Evolutionary conservation across 129 eudicot species (phyloP), one percentile per base, ranked within the genome.

Genomic region (Lactuca sativa): DNA sequence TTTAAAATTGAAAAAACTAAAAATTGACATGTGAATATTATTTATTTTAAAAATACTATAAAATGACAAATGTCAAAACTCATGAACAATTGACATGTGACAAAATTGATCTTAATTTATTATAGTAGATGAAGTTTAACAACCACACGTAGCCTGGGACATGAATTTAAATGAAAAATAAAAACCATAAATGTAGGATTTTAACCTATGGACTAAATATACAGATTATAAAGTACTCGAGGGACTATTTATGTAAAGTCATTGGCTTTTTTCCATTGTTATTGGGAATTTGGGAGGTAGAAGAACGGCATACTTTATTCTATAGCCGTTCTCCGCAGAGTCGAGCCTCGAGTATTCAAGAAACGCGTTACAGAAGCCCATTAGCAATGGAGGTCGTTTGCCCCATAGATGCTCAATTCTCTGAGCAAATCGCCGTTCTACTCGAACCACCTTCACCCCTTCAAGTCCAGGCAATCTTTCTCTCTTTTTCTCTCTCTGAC

Each of bases 371-470:
- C 32, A 62, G 67, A 62, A 61, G 5, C 17, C 66, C 51, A 16
- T 40, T 44, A 33, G 34, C 18, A 15, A 76, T 76, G 80, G 80
- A 76, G 58, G 74, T 77, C 52, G 15, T 71, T 48, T 89, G 89
- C 69, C 78, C 86, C 15, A 75, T 89, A 48, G 95, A 85, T 64
- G 65, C 82, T 9, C 82, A 77, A 13, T 85, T 81, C 56, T 43
- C 87, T 51, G 61, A 78, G 67, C 84, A 86, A 84, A 78, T 92
- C 75, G 74, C 89, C 37, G 53, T 72, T 41, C 90, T 92, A 72
- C 96, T 92, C 14, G 73, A 75, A 43, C 76, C 91, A 56, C 91
- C 89, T 71, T 68, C 85, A 40, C 69, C 80, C 54, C 73, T 30
- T 64, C 80, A 83, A 74, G 80, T 83, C 40, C 87, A 92, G 86